These are phyloP conservation scores for Ogataea angusta DNA, from an alignment of 805 yeast species.

Conservation along the genomic window DNA sequence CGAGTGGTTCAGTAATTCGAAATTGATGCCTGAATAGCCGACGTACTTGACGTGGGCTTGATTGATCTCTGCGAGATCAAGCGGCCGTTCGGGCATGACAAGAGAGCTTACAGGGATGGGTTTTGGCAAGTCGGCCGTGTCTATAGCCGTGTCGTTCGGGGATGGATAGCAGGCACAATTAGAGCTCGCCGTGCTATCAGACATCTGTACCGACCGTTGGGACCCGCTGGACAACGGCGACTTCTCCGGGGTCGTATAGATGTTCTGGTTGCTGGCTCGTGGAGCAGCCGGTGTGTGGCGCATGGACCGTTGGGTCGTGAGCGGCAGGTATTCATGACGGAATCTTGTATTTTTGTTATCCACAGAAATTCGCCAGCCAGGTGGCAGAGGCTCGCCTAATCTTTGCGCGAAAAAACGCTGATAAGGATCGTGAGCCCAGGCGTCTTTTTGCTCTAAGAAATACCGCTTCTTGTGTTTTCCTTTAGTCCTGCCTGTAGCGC, in stretches of 20 bases:
- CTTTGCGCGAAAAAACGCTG: constrained; percentile 24
- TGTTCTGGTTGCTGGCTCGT: not conserved
- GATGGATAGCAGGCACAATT: constrained; percentile 9
- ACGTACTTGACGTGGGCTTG: constrained; percentile 7
- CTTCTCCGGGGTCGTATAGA: constrained; percentile 2
- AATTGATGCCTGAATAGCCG: constrained; percentile 12
- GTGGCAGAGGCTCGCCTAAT: constrained; percentile 16
- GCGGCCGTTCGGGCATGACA: constrained; percentile 1
- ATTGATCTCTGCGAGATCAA: constrained; percentile 2
- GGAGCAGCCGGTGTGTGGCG: no score
- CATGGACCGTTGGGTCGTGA: no score
- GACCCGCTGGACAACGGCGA: constrained; percentile 2
- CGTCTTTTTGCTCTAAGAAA: constrained; percentile 11
- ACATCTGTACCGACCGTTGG: not conserved
- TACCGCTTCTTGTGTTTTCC: not conserved
- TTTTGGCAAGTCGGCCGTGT: constrained; percentile 15
- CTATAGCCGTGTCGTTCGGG: constrained; percentile 13
- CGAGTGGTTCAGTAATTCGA: not conserved
- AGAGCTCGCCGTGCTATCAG: not conserved
- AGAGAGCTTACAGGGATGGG: constrained; percentile 12
- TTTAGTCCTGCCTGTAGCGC: not conserved
- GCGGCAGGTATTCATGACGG: constrained; percentile 10
- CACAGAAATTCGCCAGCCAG: constrained; percentile 17
- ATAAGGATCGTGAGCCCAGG: constrained; percentile 28
- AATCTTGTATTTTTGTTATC: constrained; percentile 20